Evolutionary conservation across 1,139 yeast genomes (phyloP).

Genomic region (Hansenula sp.): DNA sequence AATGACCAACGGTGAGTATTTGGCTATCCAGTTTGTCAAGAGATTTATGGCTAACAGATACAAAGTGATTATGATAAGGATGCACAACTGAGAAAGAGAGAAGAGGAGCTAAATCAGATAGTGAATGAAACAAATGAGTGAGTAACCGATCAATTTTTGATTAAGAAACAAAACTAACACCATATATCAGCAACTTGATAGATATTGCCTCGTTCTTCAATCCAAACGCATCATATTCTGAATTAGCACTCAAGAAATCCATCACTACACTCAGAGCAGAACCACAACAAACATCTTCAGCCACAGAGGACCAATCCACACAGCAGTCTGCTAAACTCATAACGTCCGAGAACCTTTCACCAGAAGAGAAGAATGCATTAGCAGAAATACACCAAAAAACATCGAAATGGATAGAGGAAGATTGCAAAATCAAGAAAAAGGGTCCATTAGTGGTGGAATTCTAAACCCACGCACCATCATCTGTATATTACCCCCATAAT

Average conservation of each 20-base stretch:
- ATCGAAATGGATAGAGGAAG: slow-evolving; percentile 21
- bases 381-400: slow-evolving; percentile 4
- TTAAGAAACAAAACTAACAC: neutral
- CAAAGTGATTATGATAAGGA: slow-evolving; percentile 25
- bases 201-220: slow-evolving; percentile 16
- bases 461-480: neutral
- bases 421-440: slow-evolving; percentile 10
- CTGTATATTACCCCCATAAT: no score
- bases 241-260: slow-evolving; percentile 12
- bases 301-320: neutral
- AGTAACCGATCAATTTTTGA: slow-evolving; percentile 4
- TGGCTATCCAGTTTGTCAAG: neutral
- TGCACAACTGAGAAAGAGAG: slow-evolving; percentile 27
- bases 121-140: slow-evolving; percentile 34
- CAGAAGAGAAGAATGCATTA: slow-evolving; percentile 7
- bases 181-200: slow-evolving; percentile 1
- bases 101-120: slow-evolving; percentile 31
- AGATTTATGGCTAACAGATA: slow-evolving; percentile 1
- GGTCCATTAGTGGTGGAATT: slow-evolving; percentile 9
- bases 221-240: slow-evolving; percentile 20
- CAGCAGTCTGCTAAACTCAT: neutral
- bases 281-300: slow-evolving; percentile 1
- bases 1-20: slow-evolving; percentile 17
- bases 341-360: neutral
- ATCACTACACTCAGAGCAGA: slow-evolving; percentile 10